Evolutionary conservation across 345 rosid genomes (phyloP).

Genomic region (Stellera chamaejasme): DNA sequence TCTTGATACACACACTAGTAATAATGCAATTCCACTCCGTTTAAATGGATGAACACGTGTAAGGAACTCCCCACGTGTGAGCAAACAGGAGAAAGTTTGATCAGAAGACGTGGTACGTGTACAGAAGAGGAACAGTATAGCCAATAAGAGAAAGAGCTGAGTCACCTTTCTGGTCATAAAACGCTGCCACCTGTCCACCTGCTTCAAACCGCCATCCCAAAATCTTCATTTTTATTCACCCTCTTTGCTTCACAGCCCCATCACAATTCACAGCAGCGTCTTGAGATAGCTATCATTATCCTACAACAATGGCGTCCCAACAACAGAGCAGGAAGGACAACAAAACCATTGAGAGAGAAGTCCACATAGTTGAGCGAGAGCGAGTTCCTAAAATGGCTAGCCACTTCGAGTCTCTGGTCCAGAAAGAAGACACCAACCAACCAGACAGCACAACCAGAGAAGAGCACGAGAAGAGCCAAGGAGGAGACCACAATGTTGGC

Average conservation of each 20-base stretch:
- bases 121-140: too few species aligned
- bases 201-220: conserved; percentile 12
- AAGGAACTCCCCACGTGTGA: too few species aligned
- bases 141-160: conserved; percentile 3
- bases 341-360: conserved; percentile 32
- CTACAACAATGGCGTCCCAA: conserved; percentile 49
- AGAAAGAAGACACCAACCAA: conserved; percentile 1
- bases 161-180: neutral
- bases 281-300: neutral
- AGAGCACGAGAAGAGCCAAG: conserved; percentile 17
- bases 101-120: too few species aligned
- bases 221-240: too few species aligned
- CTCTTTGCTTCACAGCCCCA: neutral
- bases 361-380: conserved; percentile 36
- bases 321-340: conserved; percentile 40
- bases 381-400: conserved; percentile 52
- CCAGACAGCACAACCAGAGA: conserved; percentile 13
- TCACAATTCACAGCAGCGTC: neutral
- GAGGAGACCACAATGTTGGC: conserved; percentile 19
- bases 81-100: too few species aligned
- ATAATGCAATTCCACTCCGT: too few species aligned
- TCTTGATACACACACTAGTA: too few species aligned
- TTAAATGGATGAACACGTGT: too few species aligned
- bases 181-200: conserved; percentile 26
- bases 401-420: conserved; percentile 49